A percentile compares a stretch with the other conserved stretches of the same genome.
Conservation (phyloP, 768 basidiomycete genomes). For the Leccinum pellstonianum region DNA sequence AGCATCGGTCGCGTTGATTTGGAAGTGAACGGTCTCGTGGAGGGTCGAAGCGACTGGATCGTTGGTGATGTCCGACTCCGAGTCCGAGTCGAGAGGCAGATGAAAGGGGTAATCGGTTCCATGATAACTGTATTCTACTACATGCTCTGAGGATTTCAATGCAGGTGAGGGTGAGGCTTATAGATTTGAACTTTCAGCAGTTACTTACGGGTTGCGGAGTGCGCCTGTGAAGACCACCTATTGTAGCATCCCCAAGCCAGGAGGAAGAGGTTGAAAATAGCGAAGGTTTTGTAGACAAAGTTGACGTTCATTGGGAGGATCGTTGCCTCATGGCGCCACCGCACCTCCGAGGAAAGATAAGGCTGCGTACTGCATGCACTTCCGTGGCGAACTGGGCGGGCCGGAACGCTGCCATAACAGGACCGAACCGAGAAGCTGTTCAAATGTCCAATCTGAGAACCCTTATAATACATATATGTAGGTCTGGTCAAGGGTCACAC, state of each 20-base stretch:
- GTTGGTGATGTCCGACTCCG: not conserved
- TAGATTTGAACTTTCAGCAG: not conserved
- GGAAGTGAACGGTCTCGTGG: slow-evolving; percentile 14
- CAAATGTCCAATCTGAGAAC: not conserved
- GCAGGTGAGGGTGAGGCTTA: not conserved
- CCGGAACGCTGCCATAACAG: not conserved
- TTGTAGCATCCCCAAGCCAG: not conserved
- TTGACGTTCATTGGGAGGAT: not conserved
- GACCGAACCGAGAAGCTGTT: not conserved
- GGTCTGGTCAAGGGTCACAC: too few species aligned
- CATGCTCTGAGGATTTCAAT: not conserved
- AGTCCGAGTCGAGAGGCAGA: slow-evolving; percentile 4
- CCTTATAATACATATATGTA: too few species aligned
- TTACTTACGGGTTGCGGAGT: not conserved
- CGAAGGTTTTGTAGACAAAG: not conserved
- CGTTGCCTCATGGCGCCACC: not conserved
- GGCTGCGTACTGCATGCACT: not conserved
- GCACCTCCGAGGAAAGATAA: not conserved
- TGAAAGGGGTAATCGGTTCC: slow-evolving; percentile 13
- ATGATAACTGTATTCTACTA: slow-evolving; percentile 8
- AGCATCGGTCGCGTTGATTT: slow-evolving; percentile 7
- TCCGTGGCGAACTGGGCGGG: not conserved
- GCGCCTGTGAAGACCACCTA: slow-evolving; percentile 1
- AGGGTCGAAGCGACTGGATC: slow-evolving; percentile 14
- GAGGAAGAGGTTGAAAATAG: slow-evolving; percentile 8